Evolutionary conservation across 306 rosid genomes (phyloP).

Genomic region (Mimosa pudica): DNA sequence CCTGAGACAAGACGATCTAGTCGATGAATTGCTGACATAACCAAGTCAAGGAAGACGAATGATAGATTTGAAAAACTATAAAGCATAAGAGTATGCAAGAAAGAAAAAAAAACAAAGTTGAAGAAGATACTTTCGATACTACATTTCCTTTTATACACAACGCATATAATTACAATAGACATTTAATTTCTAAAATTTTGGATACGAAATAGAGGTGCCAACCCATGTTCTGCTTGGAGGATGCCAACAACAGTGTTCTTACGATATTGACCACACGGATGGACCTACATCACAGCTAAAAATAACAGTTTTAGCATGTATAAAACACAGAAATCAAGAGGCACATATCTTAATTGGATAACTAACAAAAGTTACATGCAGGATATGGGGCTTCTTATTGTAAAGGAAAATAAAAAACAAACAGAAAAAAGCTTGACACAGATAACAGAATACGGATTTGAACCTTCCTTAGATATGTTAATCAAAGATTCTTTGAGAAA

Average conservation of each 20-base stretch:
- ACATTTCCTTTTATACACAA: not conserved
- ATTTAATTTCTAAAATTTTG: constrained; percentile 35
- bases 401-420: constrained; percentile 15
- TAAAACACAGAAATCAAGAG: constrained; percentile 10
- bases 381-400: not conserved
- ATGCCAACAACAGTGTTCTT: constrained; percentile 95
- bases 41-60: constrained; percentile 59
- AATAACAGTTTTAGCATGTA: constrained; percentile 35
- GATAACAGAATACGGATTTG: not conserved
- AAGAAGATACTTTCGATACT: constrained; percentile 14
- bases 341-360: constrained; percentile 2
- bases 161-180: not conserved
- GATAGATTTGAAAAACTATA: constrained; percentile 8
- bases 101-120: constrained; percentile 27
- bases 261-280: constrained; percentile 98
- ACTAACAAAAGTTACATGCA: constrained; percentile 23
- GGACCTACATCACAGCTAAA: constrained; percentile 68
- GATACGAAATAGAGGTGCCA: constrained; percentile 96
- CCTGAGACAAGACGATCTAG: constrained; percentile 96
- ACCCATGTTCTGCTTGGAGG: constrained; percentile 85
- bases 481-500: not conserved
- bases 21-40: constrained; percentile 77
- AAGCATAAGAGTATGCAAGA: constrained; percentile 18
- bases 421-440: constrained; percentile 12
- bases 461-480: constrained; percentile 10